Evolutionary conservation across 495 filamentous ascomycete species (phyloP), one percentile per base, ranked within the genome.

Genomic region (Cercophora sp.): DNA sequence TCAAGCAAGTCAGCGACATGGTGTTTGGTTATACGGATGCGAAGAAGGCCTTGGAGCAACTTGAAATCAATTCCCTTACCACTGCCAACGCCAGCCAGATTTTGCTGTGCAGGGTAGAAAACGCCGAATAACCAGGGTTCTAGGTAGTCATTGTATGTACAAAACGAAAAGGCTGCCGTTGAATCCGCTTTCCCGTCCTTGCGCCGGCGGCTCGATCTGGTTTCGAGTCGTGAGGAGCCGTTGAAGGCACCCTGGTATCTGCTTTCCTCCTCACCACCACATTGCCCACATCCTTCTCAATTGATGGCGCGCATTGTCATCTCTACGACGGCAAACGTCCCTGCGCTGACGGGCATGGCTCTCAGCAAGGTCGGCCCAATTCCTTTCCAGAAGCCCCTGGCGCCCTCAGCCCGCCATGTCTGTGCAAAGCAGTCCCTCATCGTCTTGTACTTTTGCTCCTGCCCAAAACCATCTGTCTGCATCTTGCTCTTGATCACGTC

Each of bases 401-500:
- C 54, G 4, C 93, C 93, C 69, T 96, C 91, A 19, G 70, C 73
- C 41, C 79, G 71, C 72, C 80, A 95, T 20, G 85, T 90, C 81
- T 96, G 85, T 57, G 72, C 76, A 69, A 96, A 95, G 73, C 89
- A 93, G 70, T 96, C 90, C 37, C 83, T 79, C 90, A 96, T 96
- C 48, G 70, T 85, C 74, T 72, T 81, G 70, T 86, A 97, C 62
- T 76, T 74, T 79, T 79, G 81, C 49, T 79, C 68, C 23, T 48
- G 36, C 1, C 78, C 78, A 63, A 96, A 90, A 18, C 88, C 91
- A 75, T 98, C 93, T 55, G 83, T 94, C 80, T 98, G 93, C 92
- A 97, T 95, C 82, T 95, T 96, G 70, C 89, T 95, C 87, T 98
- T 98, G 66, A 98, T 73, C 23, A 97, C 93, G 70, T 98, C 93